Percentiles rank a stretch among this genome's conserved stretches.
Evolutionary conservation across 345 rosid genomes (phyloP).

Genomic region (Eucalyptus tenuipes): DNA sequence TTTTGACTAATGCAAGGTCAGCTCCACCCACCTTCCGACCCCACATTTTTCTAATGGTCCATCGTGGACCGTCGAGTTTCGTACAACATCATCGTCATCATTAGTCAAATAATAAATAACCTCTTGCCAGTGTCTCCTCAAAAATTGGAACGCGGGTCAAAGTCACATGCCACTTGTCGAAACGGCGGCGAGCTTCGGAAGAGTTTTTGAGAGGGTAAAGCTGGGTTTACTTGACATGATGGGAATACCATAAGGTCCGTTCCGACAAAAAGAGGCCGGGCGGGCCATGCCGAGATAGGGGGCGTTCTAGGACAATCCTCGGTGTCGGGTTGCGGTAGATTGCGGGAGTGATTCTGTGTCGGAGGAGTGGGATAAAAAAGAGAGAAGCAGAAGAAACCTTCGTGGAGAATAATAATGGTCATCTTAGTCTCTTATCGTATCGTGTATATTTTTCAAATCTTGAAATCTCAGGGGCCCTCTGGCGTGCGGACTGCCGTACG

Average conservation of each 20-base stretch:
- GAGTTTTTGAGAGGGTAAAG: background rate
- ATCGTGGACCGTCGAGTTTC: background rate
- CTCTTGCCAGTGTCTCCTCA: background rate
- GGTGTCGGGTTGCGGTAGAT: background rate
- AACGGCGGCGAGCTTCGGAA: rapidly evolving
- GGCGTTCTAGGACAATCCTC: background rate
- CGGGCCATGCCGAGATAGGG: background rate
- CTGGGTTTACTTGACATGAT: rapidly evolving
- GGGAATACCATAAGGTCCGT: background rate
- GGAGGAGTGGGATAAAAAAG: background rate
- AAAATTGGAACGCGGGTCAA: background rate
- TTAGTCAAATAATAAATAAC: background rate
- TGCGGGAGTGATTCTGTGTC: background rate
- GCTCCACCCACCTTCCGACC: background rate
- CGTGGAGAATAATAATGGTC: background rate
- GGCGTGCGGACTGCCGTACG: background rate
- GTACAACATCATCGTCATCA: background rate
- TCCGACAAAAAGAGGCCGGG: background rate
- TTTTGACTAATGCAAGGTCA: background rate
- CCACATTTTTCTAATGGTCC: background rate
- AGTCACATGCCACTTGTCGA: background rate
- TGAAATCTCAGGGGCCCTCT: background rate
- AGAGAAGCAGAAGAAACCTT: background rate
- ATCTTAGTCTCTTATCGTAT: rapidly evolving
- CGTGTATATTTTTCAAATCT: background rate